phyloP scores from a whole-genome alignment of 2,329 filamentous ascomycete genomes.

The Akanthomyces lecanii region DNA sequence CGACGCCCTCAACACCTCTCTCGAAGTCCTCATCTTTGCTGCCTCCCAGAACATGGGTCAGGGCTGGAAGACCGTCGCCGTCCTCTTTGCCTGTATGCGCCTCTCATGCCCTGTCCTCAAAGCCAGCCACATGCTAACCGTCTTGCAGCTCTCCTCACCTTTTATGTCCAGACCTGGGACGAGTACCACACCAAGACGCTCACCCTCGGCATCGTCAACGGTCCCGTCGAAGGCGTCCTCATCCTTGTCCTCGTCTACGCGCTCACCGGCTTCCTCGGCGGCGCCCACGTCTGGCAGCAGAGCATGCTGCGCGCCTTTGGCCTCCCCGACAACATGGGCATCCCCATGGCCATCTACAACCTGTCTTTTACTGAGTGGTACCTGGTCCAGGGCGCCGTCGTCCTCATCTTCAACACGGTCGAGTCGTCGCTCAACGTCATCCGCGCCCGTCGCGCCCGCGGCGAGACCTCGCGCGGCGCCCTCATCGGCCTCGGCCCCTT shows the following conservation, averaged over 20 bases:
- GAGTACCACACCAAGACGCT: constrained; percentile 98
- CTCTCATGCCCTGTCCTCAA: neutral
- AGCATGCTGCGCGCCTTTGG: constrained; percentile 70
- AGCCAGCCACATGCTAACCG: constrained; percentile 17
- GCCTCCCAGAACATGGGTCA: constrained; percentile 91
- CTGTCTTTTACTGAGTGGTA: constrained; percentile 90
- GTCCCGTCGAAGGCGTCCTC: constrained; percentile 90
- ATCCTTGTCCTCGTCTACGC: constrained; percentile 78
- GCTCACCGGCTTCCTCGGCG: constrained; percentile 78
- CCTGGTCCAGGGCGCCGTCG: constrained; percentile 76
- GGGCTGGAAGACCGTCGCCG: constrained; percentile 80
- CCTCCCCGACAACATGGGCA: constrained; percentile 56
- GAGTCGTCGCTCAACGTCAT: constrained; percentile 81
- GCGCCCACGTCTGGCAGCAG: constrained; percentile 89
- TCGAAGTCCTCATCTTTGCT: constrained; percentile 89
- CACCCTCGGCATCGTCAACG: constrained; percentile 86
- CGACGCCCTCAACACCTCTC: constrained; percentile 91
- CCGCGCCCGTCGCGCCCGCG: constrained; percentile 68
- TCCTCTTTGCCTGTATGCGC: constrained; percentile 71
- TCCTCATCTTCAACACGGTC: constrained; percentile 81
- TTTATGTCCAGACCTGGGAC: constrained; percentile 98
- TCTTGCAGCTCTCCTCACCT: constrained; percentile 74
- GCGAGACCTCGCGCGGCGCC: constrained; percentile 67
- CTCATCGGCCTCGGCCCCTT: constrained; percentile 82
- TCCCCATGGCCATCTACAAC: constrained; percentile 70